Evolutionary conservation across 345 rosid species (phyloP), one percentile per base, ranked within the genome.

Genomic region (Tarenaya hassleriana): DNA sequence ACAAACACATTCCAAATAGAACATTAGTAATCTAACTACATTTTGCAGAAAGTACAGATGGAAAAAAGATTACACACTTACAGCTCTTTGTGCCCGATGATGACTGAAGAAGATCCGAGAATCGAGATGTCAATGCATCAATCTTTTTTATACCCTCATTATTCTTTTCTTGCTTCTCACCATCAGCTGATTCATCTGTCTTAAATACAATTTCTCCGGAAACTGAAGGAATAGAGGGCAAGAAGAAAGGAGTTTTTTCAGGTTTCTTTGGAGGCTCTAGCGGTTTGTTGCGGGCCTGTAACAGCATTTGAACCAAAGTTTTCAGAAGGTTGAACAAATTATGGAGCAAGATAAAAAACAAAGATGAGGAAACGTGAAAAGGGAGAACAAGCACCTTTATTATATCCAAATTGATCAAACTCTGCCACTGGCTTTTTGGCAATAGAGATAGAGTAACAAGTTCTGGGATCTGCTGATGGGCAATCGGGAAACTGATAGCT

Each of bases 351-450:
- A n/a, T n/a, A 3, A 16, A 24, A 18, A 13, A 3, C 31, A 60
- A 48, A 42, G 27, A 13, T 11, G 9, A 24, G 44, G n/a, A 50
- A 6, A 5, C 20, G 34, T 16, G 2, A n/a, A 42, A 9, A 10
- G 9, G 58, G 50, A 47, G 17, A 39, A 37, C 46, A 50, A 47
- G 32, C 42, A 92, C 98, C 95, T 88, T 92, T 69, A 88, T 92
- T 46, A 85, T 81, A 69, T 88, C 97, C 66, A 92, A 75, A 78
- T 85, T 92, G 72, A 92, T 74, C 83, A 88, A 71, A 68, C 94
- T 75, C 59, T 92, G 97, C 99, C 97, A 92, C 55, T 92, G 97
- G 78, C 87, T 83, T 66, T 83, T 92, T 16, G 95, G 97, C 77
- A 92, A 73, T 34, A 88, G 55, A 27, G 95, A 92, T 27, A 88